Evolutionary conservation across 2,329 filamentous ascomycete genomes (phyloP), one percentile per base, ranked within the genome.

Genomic region (Claviceps sp.): DNA sequence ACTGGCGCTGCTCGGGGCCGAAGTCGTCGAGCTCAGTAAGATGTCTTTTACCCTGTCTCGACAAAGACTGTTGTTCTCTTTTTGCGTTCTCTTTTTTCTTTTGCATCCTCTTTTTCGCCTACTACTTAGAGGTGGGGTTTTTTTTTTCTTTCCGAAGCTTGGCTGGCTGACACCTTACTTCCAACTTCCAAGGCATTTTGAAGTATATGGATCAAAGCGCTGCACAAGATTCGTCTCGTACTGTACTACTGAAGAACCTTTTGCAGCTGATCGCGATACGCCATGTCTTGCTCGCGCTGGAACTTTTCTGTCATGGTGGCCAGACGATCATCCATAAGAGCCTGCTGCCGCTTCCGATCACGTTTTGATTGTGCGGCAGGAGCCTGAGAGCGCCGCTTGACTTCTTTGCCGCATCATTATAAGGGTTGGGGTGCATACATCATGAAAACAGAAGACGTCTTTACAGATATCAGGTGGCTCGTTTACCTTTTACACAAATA

Each of bases 191-290:
- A 75, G 47, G 87, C 81, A 54, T 80, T 78, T 78, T 54, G 82
- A 75, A 50, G 77, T 74, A 65, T 95, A 94, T 1, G 87, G 85
- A 61, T 95, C 85, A 50, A 93, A 86, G 59, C 86, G 83, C 66
- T 88, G 83, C 58, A 95, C 88, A 45, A 95, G 77, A 53, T 80
- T 87, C 69, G 90, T 89, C 66, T 95, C 90, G 57, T 88, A 83
- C 69, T 96, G 20, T n/a, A n/a, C n/a, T n/a, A n/a, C n/a, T n/a
- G 20, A 20, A 20, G 90, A 17, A 96, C 81, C 58, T 87, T 88
- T 62, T 93, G 85, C 2, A 96, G 78, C 68, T 96, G 88, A 58
- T 93, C 86, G 55, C 90, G 82, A 67, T 95, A 97, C 60, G 88
- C 83, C 56, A 79, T 75, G 66, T 95, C 88, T 57, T 87, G 80